These are phyloP conservation scores for Gleditsia sinensis DNA, from an alignment of 306 rosid species.

Conservation along the genomic window DNA sequence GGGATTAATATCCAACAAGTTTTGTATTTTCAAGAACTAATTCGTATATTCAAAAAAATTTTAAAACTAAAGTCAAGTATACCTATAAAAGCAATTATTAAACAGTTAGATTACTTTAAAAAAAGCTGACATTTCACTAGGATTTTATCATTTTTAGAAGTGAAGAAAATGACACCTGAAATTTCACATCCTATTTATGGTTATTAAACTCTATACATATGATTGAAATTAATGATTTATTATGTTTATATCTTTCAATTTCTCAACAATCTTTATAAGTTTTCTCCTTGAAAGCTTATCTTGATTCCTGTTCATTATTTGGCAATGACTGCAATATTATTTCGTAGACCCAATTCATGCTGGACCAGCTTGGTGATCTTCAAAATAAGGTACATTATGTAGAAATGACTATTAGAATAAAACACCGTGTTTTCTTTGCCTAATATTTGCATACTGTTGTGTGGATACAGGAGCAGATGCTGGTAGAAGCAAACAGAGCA, in stretches of 20 bases:
- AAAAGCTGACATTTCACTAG: neutral
- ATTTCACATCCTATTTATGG: neutral
- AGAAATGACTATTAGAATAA: neutral
- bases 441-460: conserved; percentile 17
- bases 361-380: conserved; percentile 90
- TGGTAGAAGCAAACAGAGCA: conserved; percentile 83
- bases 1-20: too few species aligned
- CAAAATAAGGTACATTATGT: conserved; percentile 69
- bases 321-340: conserved; percentile 14
- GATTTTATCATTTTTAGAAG: neutral
- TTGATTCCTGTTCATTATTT: neutral
- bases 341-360: conserved; percentile 91
- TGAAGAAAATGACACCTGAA: conserved; percentile 2
- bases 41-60: too few species aligned
- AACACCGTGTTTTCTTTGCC: conserved; percentile 6
- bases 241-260: neutral
- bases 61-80: too few species aligned
- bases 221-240: neutral
- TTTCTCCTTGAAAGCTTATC: neutral
- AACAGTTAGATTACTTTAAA: too few species aligned
- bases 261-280: neutral
- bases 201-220: neutral
- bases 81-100: too few species aligned
- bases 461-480: conserved; percentile 70
- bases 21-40: too few species aligned